A percentile compares a stretch with the other conserved stretches of the same genome.
These are phyloP conservation scores for Ophiocytium majus DNA, from an alignment of 352 stramenopile genomes.

Conservation along the genomic window DNA sequence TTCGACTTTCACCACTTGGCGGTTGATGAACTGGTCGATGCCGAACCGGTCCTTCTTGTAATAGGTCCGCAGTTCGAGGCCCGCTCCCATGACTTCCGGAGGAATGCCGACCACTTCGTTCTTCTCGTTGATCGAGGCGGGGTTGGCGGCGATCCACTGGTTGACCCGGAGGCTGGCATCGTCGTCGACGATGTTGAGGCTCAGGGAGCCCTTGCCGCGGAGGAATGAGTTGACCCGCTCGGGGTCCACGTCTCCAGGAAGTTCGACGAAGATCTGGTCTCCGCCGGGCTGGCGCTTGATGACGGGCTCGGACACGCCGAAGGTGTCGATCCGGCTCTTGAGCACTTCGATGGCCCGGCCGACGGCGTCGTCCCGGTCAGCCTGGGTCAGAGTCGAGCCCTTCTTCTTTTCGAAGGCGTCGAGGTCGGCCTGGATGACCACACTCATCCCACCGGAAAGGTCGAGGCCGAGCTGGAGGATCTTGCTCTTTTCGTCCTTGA, in stretches of 20 bases:
- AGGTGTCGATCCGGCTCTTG: slow-evolving; percentile 1
- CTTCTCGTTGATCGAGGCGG: too few relatives aligned
- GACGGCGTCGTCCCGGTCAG: not conserved
- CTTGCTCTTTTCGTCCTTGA: too few relatives aligned
- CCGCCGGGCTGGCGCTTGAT: not conserved
- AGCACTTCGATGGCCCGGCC: not conserved
- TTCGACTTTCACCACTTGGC: too few relatives aligned
- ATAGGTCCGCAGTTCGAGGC: too few relatives aligned
- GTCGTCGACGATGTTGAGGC: slow-evolving; percentile 18
- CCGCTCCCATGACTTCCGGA: too few relatives aligned
- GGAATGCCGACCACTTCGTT: too few relatives aligned
- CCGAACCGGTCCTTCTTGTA: too few relatives aligned
- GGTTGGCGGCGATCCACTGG: too few relatives aligned
- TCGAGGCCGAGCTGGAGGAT: not conserved
- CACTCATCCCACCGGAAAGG: not conserved
- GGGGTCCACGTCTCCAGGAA: slow-evolving; percentile 8
- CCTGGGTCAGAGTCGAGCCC: not conserved
- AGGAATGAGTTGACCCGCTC: not conserved
- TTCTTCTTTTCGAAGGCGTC: not conserved
- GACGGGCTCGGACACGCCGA: slow-evolving; percentile 23
- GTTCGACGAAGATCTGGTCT: slow-evolving; percentile 20
- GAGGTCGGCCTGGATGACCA: not conserved
- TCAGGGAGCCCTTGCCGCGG: not conserved
- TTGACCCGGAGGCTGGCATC: too few relatives aligned
- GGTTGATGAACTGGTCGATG: too few relatives aligned